Evolutionary conservation across 2,329 filamentous ascomycete genomes (phyloP), one percentile per base, ranked within the genome.

Genomic region (Ilyonectria sp.): DNA sequence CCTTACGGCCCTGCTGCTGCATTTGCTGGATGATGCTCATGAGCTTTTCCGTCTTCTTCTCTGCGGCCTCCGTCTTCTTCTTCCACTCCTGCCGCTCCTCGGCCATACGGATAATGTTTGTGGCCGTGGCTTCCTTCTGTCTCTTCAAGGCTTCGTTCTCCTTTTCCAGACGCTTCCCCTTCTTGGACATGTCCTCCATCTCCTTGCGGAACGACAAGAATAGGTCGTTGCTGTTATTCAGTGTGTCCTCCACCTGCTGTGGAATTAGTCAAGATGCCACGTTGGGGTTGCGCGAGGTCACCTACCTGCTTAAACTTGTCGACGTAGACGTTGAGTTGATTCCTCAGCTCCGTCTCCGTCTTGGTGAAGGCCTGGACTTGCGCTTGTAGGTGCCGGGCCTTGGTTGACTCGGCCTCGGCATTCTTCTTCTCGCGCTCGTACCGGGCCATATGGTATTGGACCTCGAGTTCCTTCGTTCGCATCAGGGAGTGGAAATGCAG

Each of bases 171-270:
- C 94, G 92, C 82, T 98, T 98, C 6, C 95, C 97, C 85, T 98
- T 98, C 85, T 98, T 98, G 1, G 95, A 97, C 95, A 98, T 98
- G 78, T 98, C 96, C 82, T 98, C 96, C 95, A 98, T 98, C 82
- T 98, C 96, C 84, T 97, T 98, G 61, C 95, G 90, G 83, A 98
- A 98, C 1, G 96, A 98, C 73, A 98, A 86, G 82, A 98, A 98
- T 60, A 98, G 86, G 79, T 98, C 96, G 84, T 98, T 98, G 82
- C 94, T 97, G 80, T 98, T 98, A 83, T 98, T 98, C 58, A 98
- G 88, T 43, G 95, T 98, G 82, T 98, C 96, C 88, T 98, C 95
- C 79, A 98, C 95, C 95, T 98, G 74, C 69, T 71, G 68, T 69
- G 67, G 60, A 69, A 71, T 74, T 75, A 76, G 73, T 75, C 71